phyloP scores from a whole-genome alignment of 768 basidiomycete genomes.

The Rhizopogon vinicolor region DNA sequence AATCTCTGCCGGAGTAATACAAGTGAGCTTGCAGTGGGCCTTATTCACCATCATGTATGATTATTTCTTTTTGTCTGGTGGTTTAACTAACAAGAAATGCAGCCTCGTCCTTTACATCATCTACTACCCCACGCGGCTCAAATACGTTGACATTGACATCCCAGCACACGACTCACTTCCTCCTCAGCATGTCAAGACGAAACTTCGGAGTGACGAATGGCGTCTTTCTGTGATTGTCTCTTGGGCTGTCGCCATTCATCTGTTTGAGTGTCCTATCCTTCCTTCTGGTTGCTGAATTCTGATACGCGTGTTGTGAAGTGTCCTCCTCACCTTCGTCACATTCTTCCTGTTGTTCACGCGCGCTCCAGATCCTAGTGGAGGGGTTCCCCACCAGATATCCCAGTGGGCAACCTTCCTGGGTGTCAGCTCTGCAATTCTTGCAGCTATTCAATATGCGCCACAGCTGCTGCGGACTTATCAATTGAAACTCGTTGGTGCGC shows the following conservation, averaged over 20 bases:
- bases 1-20: constrained; percentile 75
- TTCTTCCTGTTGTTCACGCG: constrained; percentile 53
- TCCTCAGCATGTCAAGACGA: constrained; percentile 39
- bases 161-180: constrained; percentile 38
- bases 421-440: constrained; percentile 70
- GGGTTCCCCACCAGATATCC: constrained; percentile 32
- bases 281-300: background rate
- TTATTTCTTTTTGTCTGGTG: background rate
- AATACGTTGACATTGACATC: constrained; percentile 50
- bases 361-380: constrained; percentile 28
- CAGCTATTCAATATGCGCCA: constrained; percentile 83
- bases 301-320: constrained; percentile 26
- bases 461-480: constrained; percentile 80
- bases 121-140: constrained; percentile 85
- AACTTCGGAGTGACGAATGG: constrained; percentile 66
- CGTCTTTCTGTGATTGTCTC: constrained; percentile 69
- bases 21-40: constrained; percentile 80
- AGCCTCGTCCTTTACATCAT: constrained; percentile 89
- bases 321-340: constrained; percentile 56
- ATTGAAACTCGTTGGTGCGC: constrained; percentile 79
- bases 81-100: background rate
- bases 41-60: constrained; percentile 82
- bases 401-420: constrained; percentile 89
- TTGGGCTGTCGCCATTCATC: constrained; percentile 64
- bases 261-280: constrained; percentile 46